Conservation (phyloP, 345 rosid species). For the Citrus sp. region DNA sequence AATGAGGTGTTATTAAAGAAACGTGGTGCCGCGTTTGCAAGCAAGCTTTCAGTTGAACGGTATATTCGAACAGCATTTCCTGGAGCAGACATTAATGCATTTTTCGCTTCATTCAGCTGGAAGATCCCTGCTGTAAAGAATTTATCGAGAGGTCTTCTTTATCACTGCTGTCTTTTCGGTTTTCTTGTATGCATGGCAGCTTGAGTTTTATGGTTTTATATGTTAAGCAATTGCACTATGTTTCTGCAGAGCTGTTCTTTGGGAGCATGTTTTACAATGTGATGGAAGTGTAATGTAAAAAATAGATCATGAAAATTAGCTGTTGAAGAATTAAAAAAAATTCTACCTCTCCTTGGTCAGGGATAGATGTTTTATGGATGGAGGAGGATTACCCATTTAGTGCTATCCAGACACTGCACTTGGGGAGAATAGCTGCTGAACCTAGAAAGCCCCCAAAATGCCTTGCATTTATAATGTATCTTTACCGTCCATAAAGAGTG, state of each 20-base stretch:
- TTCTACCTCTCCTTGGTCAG: background rate
- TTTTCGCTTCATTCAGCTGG: slow-evolving; percentile 78
- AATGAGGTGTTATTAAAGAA: background rate
- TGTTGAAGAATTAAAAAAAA: background rate
- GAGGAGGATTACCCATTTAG: background rate
- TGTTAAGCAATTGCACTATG: background rate
- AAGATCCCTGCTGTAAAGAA: slow-evolving; percentile 40
- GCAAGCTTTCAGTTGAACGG: slow-evolving; percentile 49
- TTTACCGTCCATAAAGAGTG: background rate
- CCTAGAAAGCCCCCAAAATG: background rate
- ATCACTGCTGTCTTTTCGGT: background rate
- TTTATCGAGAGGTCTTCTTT: slow-evolving; percentile 37
- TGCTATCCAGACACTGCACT: background rate
- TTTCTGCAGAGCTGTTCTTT: background rate
- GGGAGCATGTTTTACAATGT: background rate
- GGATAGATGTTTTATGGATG: background rate
- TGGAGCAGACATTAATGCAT: slow-evolving; percentile 44
- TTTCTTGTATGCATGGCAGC: background rate
- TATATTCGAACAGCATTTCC: slow-evolving; percentile 49
- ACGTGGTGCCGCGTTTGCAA: slow-evolving; percentile 39
- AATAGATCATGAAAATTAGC: background rate
- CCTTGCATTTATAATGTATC: background rate
- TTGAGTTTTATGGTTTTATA: slow-evolving; percentile 2
- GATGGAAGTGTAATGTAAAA: background rate
- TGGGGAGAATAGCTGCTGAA: background rate